Base-by-base conservation (phyloP, 2,329 filamentous ascomycete species). In the Alternaria dauci region DNA sequence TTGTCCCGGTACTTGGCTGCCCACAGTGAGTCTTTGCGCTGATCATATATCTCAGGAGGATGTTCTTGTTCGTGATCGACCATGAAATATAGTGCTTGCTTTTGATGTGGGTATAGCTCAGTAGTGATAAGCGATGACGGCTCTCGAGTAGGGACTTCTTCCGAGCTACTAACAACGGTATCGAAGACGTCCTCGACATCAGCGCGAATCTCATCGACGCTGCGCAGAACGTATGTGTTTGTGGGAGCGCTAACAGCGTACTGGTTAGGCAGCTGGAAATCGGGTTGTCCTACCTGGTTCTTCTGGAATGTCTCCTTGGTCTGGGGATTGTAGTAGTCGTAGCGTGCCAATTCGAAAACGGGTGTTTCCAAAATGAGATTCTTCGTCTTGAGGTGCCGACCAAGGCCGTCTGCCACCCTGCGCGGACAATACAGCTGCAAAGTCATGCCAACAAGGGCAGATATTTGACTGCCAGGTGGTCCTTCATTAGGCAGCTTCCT, bases 131-230 rank as follows among this genome's bases (percentile, higher is more conserved):
- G 85, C 7, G 80, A 65, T 54, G 87, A 84, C 0, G 92, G 86
- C 4, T 94, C 88, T 81, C 90, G 88, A 66, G 89, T 86, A 0
- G 91, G 91, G 7, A 98, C 81, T 61, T 92, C 88, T 57, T 96
- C 91, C 12, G 70, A 67, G 9, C 86, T 88, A 69, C 89, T 89
- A 26, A 89, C 87, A 39, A 97, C 86, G 8, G 89, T 90, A 79
- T 97, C 93, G 71, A 99, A 97, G 74, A 98, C 92, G 42, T 88
- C 89, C 76, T 92, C 87, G 23, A 97, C 91, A 58, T 97, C 93
- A 64, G 88, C 89, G 9, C 91, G 90, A 60, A 97, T 90, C 78
- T 98, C 93, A 70, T 98, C 94, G 0, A 89, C 88, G 16, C 67
- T 69, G 28, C 70, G 67, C 18, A 72, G 36, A 5, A 67, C 65